A percentile compares a stretch with the other conserved stretches of the same genome.
Conservation (phyloP, 768 basidiomycete genomes). For the Chalciporus piperatus region DNA sequence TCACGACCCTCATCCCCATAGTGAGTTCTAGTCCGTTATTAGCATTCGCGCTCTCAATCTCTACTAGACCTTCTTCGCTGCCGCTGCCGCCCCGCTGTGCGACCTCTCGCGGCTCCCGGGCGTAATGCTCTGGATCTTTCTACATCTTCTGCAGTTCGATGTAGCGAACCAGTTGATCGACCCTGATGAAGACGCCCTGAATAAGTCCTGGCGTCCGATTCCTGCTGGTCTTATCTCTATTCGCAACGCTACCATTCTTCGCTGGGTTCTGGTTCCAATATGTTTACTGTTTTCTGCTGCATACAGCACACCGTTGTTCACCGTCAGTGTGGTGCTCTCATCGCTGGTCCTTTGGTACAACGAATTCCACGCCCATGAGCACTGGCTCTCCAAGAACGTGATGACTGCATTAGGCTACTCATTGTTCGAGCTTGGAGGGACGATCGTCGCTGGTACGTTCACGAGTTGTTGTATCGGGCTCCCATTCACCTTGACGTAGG, state of each 20-base stretch:
- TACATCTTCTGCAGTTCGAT: conserved; percentile 46
- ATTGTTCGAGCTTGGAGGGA: conserved; percentile 38
- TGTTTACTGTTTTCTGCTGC: conserved; percentile 37
- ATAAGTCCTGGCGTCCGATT: conserved; percentile 45
- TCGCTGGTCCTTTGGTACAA: conserved; percentile 38
- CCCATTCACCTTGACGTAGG: conserved; percentile 19
- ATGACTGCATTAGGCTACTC: conserved; percentile 38
- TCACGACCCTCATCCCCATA: conserved; percentile 27
- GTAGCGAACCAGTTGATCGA: conserved; percentile 41
- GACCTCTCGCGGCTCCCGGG: conserved; percentile 20
- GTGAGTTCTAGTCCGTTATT: conserved; percentile 6
- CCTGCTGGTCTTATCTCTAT: conserved; percentile 43
- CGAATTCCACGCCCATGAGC: conserved; percentile 27
- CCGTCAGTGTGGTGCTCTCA: conserved; percentile 29
- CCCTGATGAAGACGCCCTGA: conserved; percentile 41
- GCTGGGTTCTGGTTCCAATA: conserved; percentile 34
- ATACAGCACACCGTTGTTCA: conserved; percentile 31
- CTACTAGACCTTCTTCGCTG: conserved; percentile 34
- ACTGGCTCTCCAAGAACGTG: conserved; percentile 35
- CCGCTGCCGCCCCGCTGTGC: conserved; percentile 32
- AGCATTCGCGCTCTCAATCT: neutral
- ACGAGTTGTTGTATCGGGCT: neutral
- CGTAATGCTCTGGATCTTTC: conserved; percentile 43
- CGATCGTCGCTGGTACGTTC: conserved; percentile 34
- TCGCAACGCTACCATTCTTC: conserved; percentile 34